Evolutionary conservation across 306 rosid species (phyloP).

Genomic region (Heteromeles arbutifolia): DNA sequence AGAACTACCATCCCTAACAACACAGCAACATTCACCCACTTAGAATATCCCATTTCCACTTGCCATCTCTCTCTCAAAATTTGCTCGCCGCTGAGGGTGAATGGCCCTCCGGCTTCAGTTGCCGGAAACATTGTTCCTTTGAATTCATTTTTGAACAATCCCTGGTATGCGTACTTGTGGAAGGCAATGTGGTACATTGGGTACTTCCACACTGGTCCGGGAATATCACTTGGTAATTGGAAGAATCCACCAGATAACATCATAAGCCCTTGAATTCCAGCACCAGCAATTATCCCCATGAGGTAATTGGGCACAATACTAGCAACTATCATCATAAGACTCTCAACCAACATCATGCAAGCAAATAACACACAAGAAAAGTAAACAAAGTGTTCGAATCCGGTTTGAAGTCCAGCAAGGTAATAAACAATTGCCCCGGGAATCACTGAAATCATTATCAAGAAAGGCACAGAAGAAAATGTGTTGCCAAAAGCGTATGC

Average conservation of each 20-base stretch:
- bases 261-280: conserved; percentile 70
- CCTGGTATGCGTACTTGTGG: conserved; percentile 57
- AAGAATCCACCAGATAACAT: conserved; percentile 51
- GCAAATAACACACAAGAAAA: conserved; percentile 33
- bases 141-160: conserved; percentile 64
- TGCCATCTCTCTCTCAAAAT: conserved; percentile 29
- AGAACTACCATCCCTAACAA: conserved; percentile 49
- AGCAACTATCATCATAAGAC: conserved; percentile 75
- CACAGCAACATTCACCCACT: conserved; percentile 60
- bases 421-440: conserved; percentile 52
- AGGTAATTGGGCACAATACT: conserved; percentile 62
- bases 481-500: conserved; percentile 60
- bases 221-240: conserved; percentile 46
- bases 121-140: conserved; percentile 29
- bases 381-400: conserved; percentile 30
- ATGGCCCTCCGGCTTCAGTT: background rate
- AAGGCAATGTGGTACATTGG: conserved; percentile 53
- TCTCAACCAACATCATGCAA: conserved; percentile 57
- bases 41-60: conserved; percentile 47
- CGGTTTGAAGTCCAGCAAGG: conserved; percentile 48
- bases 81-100: conserved; percentile 20
- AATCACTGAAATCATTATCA: conserved; percentile 35
- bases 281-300: conserved; percentile 67
- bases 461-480: conserved; percentile 49
- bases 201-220: conserved; percentile 45